Evolutionary conservation across 148 eudicot genomes (phyloP).

Genomic region (Spergularia marina): DNA sequence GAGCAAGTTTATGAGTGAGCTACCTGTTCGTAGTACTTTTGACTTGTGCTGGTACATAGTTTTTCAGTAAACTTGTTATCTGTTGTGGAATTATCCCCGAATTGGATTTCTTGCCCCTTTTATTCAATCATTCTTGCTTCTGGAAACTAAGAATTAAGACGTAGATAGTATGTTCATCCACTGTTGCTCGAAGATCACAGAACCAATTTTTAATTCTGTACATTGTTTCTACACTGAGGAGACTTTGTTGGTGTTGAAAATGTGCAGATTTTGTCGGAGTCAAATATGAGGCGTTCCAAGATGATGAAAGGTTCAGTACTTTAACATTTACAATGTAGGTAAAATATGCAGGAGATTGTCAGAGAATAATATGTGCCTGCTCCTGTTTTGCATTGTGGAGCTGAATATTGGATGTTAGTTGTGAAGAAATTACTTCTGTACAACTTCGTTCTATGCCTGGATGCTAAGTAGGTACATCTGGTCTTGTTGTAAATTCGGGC

Average conservation of each 20-base stretch:
- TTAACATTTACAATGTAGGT: not conserved
- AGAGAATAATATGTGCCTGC: not conserved
- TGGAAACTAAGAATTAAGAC: too few species aligned
- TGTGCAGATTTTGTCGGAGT: not conserved
- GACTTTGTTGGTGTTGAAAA: not conserved
- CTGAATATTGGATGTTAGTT: not conserved
- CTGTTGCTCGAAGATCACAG: too few species aligned
- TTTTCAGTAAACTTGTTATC: too few species aligned
- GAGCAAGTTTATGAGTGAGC: too few species aligned
- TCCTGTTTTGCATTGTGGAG: not conserved
- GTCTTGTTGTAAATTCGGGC: slow-evolving; percentile 37
- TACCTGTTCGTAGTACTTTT: too few species aligned
- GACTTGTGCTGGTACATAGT: too few species aligned
- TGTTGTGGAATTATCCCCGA: too few species aligned
- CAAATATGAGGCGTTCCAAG: not conserved
- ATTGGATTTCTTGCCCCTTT: too few species aligned
- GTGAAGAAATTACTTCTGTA: slow-evolving; percentile 7
- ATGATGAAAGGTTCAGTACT: not conserved
- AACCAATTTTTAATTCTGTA: too few species aligned
- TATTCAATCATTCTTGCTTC: too few species aligned
- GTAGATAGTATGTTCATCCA: too few species aligned
- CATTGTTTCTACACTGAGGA: not conserved
- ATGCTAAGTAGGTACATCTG: slow-evolving; percentile 52
- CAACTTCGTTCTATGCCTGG: slow-evolving; percentile 23
- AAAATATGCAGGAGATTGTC: not conserved